Evolutionary conservation across 2,329 filamentous ascomycete species (phyloP).

Genomic region (Colletotrichum brevisporum): DNA sequence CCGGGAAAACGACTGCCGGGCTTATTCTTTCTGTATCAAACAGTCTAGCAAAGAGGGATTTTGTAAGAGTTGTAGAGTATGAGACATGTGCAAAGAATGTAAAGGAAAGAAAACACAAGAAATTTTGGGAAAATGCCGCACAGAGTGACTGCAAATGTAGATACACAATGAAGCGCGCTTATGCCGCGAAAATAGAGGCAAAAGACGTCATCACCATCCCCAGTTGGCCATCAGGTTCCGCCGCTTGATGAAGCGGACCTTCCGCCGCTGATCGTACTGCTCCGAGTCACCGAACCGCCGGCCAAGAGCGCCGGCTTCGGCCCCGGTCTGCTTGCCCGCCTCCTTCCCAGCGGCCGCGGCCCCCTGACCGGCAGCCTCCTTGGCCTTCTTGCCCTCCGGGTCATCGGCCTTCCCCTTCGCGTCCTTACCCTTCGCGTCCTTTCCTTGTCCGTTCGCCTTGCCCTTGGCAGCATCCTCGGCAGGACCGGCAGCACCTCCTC

Average conservation of each 20-base stretch:
- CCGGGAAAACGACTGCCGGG: not conserved
- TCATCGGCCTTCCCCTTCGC: slow-evolving; percentile 8
- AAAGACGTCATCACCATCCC: slow-evolving; percentile 20
- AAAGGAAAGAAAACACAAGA: not conserved
- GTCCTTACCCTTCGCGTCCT: not conserved
- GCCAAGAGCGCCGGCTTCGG: not conserved
- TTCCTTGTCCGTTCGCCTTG: not conserved
- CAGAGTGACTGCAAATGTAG: slow-evolving; percentile 3
- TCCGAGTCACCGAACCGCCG: not conserved
- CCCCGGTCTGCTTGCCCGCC: not conserved
- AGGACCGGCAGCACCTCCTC: not conserved
- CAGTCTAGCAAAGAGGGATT: not conserved
- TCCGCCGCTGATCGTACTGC: slow-evolving; percentile 2
- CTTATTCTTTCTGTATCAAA: slow-evolving; percentile 13
- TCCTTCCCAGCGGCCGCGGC: slow-evolving; percentile 17
- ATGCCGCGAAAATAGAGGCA: not conserved
- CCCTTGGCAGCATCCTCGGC: slow-evolving; percentile 2
- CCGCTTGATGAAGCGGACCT: slow-evolving; percentile 18
- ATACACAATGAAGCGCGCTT: slow-evolving; percentile 1
- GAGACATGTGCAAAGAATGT: not conserved
- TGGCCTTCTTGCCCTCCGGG: slow-evolving; percentile 25
- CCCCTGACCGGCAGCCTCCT: slow-evolving; percentile 9
- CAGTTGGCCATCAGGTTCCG: slow-evolving; percentile 25
- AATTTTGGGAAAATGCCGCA: not conserved
- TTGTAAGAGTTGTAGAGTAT: not conserved